Percentiles rank a stretch among this genome's conserved stretches.
Conservation (phyloP, 139 green algal genomes). For the Micractinium sp. region DNA sequence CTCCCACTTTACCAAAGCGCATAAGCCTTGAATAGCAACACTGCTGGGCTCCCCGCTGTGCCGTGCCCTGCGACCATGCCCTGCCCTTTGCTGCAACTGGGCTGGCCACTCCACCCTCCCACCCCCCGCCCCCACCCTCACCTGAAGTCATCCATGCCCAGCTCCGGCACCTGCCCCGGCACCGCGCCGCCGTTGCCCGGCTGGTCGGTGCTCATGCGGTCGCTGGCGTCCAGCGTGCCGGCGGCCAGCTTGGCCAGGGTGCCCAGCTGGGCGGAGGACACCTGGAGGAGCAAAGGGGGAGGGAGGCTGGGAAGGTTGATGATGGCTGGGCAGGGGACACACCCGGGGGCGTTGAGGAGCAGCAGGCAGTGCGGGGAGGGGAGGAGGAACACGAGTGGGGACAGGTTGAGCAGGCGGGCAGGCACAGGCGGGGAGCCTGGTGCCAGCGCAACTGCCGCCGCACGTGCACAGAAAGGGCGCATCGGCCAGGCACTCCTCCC, state of each 20-base stretch:
- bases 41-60: too few relatives aligned
- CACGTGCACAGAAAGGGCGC: background rate
- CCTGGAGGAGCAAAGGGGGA: constrained; percentile 13
- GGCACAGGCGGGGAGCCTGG: too few relatives aligned
- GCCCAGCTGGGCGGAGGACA: constrained; percentile 66
- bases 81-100: too few relatives aligned
- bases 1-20: too few relatives aligned
- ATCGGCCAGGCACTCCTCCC: too few relatives aligned
- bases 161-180: constrained; percentile 29
- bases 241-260: constrained; percentile 79
- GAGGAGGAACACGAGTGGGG: too few relatives aligned
- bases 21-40: too few relatives aligned
- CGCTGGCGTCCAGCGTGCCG: constrained; percentile 46
- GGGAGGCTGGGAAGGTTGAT: background rate
- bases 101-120: too few relatives aligned
- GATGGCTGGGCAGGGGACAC: background rate
- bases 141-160: constrained; percentile 70
- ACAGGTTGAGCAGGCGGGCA: background rate
- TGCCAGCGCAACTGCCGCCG: background rate
- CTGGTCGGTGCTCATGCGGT: constrained; percentile 8
- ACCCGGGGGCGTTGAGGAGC: too few relatives aligned
- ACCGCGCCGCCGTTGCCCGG: background rate
- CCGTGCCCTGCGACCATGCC: too few relatives aligned
- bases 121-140: too few relatives aligned
- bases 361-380: too few relatives aligned